Percentiles rank a stretch among this genome's conserved stretches.
These are phyloP conservation scores for Apiotrichum akiyoshidainum DNA, from an alignment of 1,284 basidiomycete species.

Conservation along the genomic window DNA sequence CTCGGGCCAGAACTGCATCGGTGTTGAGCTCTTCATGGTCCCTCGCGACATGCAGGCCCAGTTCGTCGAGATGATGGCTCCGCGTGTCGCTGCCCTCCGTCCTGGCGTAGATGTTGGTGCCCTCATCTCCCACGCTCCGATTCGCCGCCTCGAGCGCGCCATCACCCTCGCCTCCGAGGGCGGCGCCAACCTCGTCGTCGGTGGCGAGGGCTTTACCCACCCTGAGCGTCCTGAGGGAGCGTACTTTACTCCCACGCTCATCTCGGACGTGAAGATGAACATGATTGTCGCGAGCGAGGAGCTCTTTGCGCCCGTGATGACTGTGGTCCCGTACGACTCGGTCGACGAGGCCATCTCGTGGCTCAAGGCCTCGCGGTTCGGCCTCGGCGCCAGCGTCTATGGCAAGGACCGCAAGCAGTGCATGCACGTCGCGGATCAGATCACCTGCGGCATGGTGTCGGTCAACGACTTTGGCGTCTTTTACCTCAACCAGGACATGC, in stretches of 20 bases:
- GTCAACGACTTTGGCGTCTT: constrained; percentile 92
- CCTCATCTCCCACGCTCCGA: constrained; percentile 57
- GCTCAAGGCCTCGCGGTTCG: constrained; percentile 82
- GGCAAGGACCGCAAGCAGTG: constrained; percentile 74
- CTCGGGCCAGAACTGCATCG: constrained; percentile 91
- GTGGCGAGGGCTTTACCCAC: constrained; percentile 64
- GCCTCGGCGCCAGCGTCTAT: constrained; percentile 94
- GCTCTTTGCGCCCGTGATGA: constrained; percentile 85
- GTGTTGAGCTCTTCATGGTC: constrained; percentile 83
- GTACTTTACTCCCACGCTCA: constrained; percentile 84
- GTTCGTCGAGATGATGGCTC: constrained; percentile 64
- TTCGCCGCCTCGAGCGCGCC: constrained; percentile 66
- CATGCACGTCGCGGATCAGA: constrained; percentile 66
- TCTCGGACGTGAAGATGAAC: constrained; percentile 70
- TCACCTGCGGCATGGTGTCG: constrained; percentile 95
- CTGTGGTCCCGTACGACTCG: constrained; percentile 74
- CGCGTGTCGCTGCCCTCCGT: constrained; percentile 65
- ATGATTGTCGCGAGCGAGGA: constrained; percentile 78
- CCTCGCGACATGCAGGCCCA: constrained; percentile 51
- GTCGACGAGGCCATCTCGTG: constrained; percentile 78
- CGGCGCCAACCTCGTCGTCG: constrained; percentile 69
- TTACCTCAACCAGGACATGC: constrained; percentile 85
- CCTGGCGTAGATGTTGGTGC: constrained; percentile 55
- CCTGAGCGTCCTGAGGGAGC: constrained; percentile 64
- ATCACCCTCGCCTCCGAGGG: constrained; percentile 64